Evolutionary conservation across 257 asterid species (phyloP), one percentile per base, ranked within the genome.

Genomic region (Solanum stenotomum): DNA sequence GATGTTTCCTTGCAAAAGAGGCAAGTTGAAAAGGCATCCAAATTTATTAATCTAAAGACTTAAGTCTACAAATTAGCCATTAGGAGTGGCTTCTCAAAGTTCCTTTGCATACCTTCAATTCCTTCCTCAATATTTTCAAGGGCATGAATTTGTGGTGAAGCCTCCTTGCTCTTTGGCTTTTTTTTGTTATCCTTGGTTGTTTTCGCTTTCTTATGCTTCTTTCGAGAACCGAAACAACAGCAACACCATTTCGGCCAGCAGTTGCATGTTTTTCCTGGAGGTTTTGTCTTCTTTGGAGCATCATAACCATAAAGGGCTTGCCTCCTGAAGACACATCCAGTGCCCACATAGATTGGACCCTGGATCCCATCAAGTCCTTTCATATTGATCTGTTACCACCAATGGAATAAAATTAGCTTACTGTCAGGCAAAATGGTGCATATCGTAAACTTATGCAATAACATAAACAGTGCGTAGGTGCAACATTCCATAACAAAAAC

Each of bases 321-420:
- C 92, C 99, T 94, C 89, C 98, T 91, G 91, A 96, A 96, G 88
- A 95, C 99, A 89, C 99, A 96, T 84, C 99, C 99, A 16, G 99
- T 96, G 76, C 99, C 99, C 11, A 96, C 99, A 14, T 96, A 96
- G 83, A 96, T 96, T 12, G 99, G 99, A 86, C 99, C 99, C 92
- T 96, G 99, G 90, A 96, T 96, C 86, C 99, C 99, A 52, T 96
- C 99, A 34, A 96, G 99, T 79, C 99, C 99, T 92, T 96, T 95
- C 99, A 96, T 95, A 81, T 96, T 96, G 85, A 96, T 93, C 99
- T 96, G 95, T 88, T 85, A 61, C 22, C 84, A 84, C 87, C 63
- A 46, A 76, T 15, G 46, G 29, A 29, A 71, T 23, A 70, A 42
- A 85, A 84, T 91, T 75, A 92, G 91, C 81, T 77, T 77, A 15